Conservation (phyloP, 768 basidiomycete species). For the Macrolepiota albuminosa region DNA sequence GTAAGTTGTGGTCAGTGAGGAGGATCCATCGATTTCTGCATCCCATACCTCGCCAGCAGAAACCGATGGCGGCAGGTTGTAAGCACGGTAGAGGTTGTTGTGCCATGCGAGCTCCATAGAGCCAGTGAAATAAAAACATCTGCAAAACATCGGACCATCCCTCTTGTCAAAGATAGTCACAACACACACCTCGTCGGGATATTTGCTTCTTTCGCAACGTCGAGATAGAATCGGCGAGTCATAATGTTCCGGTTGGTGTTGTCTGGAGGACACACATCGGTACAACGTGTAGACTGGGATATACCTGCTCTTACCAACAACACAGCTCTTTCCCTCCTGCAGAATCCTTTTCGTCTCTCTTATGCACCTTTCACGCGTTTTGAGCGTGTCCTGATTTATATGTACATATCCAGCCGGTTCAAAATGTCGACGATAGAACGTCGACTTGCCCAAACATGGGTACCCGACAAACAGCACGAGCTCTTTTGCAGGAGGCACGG, state of each 20-base stretch:
- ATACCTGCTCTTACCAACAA: constrained; percentile 57
- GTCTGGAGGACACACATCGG: constrained; percentile 40
- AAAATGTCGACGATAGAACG: constrained; percentile 74
- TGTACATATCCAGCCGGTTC: constrained; percentile 64
- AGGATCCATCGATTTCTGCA: neutral
- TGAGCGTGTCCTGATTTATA: constrained; percentile 83
- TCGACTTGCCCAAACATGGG: constrained; percentile 71
- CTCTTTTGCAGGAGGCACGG: constrained; percentile 32
- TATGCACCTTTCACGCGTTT: constrained; percentile 72
- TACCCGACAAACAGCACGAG: constrained; percentile 49
- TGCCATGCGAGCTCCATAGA: constrained; percentile 86
- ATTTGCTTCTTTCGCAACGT: constrained; percentile 51
- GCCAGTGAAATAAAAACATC: constrained; percentile 74
- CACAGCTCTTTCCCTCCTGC: constrained; percentile 55
- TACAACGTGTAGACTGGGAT: neutral
- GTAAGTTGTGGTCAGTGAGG: neutral
- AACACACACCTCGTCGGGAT: constrained; percentile 51
- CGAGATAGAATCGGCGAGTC: constrained; percentile 70
- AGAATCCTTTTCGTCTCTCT: constrained; percentile 55
- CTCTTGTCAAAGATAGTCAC: neutral
- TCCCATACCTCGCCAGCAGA: constrained; percentile 34
- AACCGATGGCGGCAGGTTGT: constrained; percentile 45
- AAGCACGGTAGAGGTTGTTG: constrained; percentile 88
- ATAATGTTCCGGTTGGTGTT: constrained; percentile 82
- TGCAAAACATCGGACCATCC: constrained; percentile 17